Evolutionary conservation across 495 filamentous ascomycete species (phyloP).

Genomic region (Parathielavia appendiculata): DNA sequence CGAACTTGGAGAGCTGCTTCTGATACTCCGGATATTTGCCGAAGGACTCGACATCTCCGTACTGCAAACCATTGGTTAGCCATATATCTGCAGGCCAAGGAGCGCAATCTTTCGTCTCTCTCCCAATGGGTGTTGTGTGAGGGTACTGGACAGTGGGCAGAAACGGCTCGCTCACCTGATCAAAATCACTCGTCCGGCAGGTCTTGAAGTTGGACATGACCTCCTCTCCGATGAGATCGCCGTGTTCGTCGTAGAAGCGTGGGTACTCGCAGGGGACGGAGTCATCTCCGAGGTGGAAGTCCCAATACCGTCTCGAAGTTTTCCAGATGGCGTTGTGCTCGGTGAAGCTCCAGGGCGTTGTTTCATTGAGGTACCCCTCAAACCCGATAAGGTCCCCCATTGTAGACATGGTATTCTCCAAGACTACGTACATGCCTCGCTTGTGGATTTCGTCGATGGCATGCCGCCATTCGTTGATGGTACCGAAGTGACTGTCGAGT

Average conservation of each 20-base stretch:
- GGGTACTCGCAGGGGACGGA: conserved; percentile 58
- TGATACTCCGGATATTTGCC: conserved; percentile 64
- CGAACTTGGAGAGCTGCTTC: conserved; percentile 61
- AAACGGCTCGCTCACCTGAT: conserved; percentile 35
- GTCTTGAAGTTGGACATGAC: conserved; percentile 45
- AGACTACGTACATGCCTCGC: conserved; percentile 67
- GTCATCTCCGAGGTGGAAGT: conserved; percentile 54
- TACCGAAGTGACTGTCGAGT: conserved; percentile 34
- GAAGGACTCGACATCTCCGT: conserved; percentile 63
- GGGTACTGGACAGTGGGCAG: neutral
- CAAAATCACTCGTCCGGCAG: conserved; percentile 64
- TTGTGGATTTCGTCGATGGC: conserved; percentile 61
- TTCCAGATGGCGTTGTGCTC: conserved; percentile 59
- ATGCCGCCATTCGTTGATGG: conserved; percentile 57
- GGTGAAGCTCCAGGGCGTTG: conserved; percentile 50
- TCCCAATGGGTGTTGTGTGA: neutral
- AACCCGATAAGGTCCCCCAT: conserved; percentile 66
- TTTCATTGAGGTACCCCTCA: conserved; percentile 57
- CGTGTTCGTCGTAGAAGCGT: conserved; percentile 61
- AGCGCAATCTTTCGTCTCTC: too few species aligned
- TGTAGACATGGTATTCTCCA: conserved; percentile 68
- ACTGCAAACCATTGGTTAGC: conserved; percentile 23
- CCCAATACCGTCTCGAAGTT: conserved; percentile 52
- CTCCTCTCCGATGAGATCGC: conserved; percentile 24
- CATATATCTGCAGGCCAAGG: too few species aligned